Evolutionary conservation across 257 asterid genomes (phyloP).

Genomic region (Oldenlandia corymbosa): DNA sequence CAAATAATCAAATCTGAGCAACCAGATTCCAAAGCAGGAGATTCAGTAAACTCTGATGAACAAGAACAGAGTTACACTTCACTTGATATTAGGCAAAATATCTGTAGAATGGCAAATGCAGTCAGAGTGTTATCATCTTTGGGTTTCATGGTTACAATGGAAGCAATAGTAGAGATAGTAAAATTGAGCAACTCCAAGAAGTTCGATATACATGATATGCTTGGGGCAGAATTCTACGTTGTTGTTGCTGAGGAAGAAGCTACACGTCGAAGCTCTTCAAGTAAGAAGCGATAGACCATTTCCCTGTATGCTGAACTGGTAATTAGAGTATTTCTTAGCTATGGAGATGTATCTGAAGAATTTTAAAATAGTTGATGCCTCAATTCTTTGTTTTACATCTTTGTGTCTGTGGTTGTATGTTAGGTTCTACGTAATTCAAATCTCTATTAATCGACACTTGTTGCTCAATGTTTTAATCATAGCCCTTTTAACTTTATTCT

Average conservation of each 20-base stretch:
- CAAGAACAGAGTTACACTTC: constrained; percentile 46
- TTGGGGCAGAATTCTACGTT: constrained; percentile 78
- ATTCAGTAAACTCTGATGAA: constrained; percentile 21
- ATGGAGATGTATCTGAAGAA: too few relatives aligned
- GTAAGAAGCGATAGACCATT: constrained; percentile 33
- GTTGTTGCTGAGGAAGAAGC: constrained; percentile 84
- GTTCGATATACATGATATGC: constrained; percentile 76
- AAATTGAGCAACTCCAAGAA: constrained; percentile 45
- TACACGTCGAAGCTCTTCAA: constrained; percentile 45
- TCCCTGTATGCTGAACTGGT: too few relatives aligned
- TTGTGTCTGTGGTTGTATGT: too few relatives aligned
- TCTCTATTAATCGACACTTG: too few relatives aligned
- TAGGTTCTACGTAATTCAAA: too few relatives aligned
- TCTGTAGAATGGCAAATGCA: constrained; percentile 83
- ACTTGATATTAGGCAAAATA: constrained; percentile 51
- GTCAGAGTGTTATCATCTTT: constrained; percentile 61
- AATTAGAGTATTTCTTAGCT: too few relatives aligned
- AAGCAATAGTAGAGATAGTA: constrained; percentile 46
- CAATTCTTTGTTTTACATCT: too few relatives aligned
- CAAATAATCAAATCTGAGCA: constrained; percentile 39
- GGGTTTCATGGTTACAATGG: constrained; percentile 64
- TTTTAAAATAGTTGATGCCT: too few relatives aligned
- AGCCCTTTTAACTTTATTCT: too few relatives aligned
- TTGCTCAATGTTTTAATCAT: too few relatives aligned
- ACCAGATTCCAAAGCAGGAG: constrained; percentile 25